Evolutionary conservation across 345 rosid species (phyloP), one percentile per base, ranked within the genome.

Genomic region (Arabis alpina): DNA sequence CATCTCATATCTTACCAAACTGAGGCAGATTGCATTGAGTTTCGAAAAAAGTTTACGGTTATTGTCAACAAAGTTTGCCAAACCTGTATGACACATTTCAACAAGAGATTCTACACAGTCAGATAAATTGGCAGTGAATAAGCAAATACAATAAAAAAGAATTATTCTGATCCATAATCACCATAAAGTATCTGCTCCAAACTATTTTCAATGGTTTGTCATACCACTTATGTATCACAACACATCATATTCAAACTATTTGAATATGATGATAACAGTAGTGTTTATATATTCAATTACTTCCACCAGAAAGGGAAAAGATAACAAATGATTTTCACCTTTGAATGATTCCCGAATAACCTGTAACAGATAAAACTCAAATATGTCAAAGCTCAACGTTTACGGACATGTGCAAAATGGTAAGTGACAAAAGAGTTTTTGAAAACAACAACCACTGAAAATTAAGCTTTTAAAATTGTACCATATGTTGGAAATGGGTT

Each of bases 321-420:
- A 19, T 14, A 47, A 37, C 19, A 68, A 4, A 61, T 61, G 76
- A 66, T 8, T 48, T 83, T 80, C 81, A 93, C 97, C 88, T 79
- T 81, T 84, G 73, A 78, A 82, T 70, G 97, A 81, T 84, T 93
- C 98, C 64, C 96, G 87, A 52, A 88, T 59, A 62, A 84, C 86
- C 98, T 93, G 86, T 44, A 71, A 51, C n/a, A 75, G 0, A 53
- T 5, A 10, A 39, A 69, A 39, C n/a, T 10, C 19, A 73, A 56
- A 47, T 56, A 40, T 49, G 60, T 64, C 65, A 73, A 56, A 55
- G 12, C 44, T 8, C 16, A n/a, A 41, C 13, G 16, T 27, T 28
- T 5, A 41, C 2, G 27, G 59, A 11, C 14, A 10, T 30, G 54
- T 16, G 43, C 19, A 54, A 15, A 12, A 40, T 43, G 36, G 54